phyloP scores from a whole-genome alignment of 257 asterid genomes.

The Anisodus tanguticus region DNA sequence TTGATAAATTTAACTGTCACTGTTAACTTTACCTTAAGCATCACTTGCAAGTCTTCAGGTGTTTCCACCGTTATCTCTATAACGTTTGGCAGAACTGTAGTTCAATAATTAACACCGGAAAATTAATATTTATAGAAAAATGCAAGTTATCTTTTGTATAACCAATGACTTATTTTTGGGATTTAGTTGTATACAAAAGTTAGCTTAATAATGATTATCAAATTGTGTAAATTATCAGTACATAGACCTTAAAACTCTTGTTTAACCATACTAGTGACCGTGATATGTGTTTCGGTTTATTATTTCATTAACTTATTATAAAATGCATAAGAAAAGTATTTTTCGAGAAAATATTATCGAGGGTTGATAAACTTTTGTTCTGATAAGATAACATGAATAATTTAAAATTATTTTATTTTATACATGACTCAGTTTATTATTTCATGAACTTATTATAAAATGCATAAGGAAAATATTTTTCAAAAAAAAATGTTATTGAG shows the following conservation, averaged over 20 bases:
- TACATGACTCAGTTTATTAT: neutral
- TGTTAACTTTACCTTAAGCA: conserved; percentile 59
- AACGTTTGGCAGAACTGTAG: conserved; percentile 67
- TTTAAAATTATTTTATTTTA: neutral
- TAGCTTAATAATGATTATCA: neutral
- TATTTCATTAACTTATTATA: neutral
- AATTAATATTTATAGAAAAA: neutral
- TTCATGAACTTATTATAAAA: neutral
- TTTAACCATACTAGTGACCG: too few species aligned
- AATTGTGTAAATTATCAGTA: neutral
- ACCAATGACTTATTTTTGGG: neutral
- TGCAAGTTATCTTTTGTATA: neutral
- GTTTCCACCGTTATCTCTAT: conserved; percentile 65
- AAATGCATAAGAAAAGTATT: neutral
- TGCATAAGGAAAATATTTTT: neutral
- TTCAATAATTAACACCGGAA: neutral
- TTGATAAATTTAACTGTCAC: neutral
- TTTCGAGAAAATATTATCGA: neutral
- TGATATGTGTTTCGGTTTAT: neutral
- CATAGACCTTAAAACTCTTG: neutral
- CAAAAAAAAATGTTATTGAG: neutral
- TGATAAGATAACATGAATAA: neutral
- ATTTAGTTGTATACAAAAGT: neutral
- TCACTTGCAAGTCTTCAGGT: conserved; percentile 71
- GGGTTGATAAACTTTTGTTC: neutral